Evolutionary conservation across 148 eudicot species (phyloP).

Genomic region (Polygonum maritimum): DNA sequence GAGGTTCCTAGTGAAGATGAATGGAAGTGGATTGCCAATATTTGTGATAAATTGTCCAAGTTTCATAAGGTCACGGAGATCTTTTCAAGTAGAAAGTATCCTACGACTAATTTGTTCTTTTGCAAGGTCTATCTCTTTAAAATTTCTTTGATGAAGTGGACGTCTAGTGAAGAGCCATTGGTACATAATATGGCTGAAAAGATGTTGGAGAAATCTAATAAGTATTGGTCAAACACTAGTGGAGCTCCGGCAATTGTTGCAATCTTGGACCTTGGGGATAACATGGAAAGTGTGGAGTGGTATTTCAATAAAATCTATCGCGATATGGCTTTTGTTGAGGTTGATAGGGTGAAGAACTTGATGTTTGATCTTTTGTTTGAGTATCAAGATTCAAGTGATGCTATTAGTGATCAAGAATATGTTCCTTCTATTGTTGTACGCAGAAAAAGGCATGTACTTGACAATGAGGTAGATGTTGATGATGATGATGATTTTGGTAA

Average conservation of each 20-base stretch:
- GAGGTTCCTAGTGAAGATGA: constrained; percentile 5
- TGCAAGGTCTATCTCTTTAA: constrained; percentile 7
- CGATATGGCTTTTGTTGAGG: background rate
- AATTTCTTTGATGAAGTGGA: constrained; percentile 8
- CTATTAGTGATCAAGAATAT: background rate
- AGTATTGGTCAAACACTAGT: constrained; percentile 7
- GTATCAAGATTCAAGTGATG: constrained; percentile 7
- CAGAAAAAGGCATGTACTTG: background rate
- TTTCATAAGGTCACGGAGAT: constrained; percentile 12
- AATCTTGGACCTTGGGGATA: constrained; percentile 14
- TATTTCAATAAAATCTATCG: constrained; percentile 11
- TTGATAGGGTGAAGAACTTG: background rate
- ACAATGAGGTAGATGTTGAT: background rate
- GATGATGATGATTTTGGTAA: background rate
- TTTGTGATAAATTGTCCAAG: constrained; percentile 10
- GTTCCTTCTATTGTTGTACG: background rate
- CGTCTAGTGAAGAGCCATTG: background rate
- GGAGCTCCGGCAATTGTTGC: constrained; percentile 9
- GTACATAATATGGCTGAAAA: constrained; percentile 6
- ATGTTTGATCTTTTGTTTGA: constrained; percentile 10
- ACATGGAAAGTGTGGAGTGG: background rate
- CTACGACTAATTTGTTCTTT: constrained; percentile 2
- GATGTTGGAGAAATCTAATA: constrained; percentile 16
- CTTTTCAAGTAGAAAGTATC: background rate
- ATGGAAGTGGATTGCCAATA: constrained; percentile 9